Percentiles rank a stretch among this genome's conserved stretches.
Conservation (phyloP, 2,329 filamentous ascomycete genomes). For the Fusarium caatingaense region DNA sequence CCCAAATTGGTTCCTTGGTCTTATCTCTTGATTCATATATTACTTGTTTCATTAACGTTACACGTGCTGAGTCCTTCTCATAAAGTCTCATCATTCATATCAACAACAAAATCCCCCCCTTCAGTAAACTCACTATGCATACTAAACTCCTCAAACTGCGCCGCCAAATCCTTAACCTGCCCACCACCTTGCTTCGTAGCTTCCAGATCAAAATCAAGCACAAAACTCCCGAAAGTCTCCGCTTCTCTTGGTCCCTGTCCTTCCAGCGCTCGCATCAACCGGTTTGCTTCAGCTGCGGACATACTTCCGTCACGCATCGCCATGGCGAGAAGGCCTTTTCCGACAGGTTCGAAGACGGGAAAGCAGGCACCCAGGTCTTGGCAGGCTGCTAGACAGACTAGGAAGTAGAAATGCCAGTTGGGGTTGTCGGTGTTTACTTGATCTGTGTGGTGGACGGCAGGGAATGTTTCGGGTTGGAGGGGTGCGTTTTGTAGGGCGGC, state of each 20-base stretch:
- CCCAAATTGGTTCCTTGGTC: no score
- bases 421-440: neutral
- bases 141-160: slow-evolving; percentile 23
- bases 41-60: neutral
- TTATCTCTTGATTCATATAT: neutral
- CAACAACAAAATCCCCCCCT: slow-evolving; percentile 19
- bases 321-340: slow-evolving; percentile 11
- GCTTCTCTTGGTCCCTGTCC: neutral
- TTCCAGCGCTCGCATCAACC: neutral
- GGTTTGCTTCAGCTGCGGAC: slow-evolving; percentile 9
- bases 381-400: slow-evolving; percentile 4
- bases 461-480: neutral
- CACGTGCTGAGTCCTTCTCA: neutral
- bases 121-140: slow-evolving; percentile 25
- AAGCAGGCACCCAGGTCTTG: slow-evolving; percentile 7
- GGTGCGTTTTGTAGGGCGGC: slow-evolving; percentile 5
- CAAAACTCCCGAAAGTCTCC: neutral
- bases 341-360: neutral
- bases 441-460: neutral
- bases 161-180: slow-evolving; percentile 13
- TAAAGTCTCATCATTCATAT: neutral
- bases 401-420: slow-evolving; percentile 18
- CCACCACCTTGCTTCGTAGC: slow-evolving; percentile 17
- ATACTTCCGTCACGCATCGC: slow-evolving; percentile 11
- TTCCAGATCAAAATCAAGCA: slow-evolving; percentile 15